Evolutionary conservation across 164 flowering plant genomes (phyloP).

Genomic region (Vitis riparia): DNA sequence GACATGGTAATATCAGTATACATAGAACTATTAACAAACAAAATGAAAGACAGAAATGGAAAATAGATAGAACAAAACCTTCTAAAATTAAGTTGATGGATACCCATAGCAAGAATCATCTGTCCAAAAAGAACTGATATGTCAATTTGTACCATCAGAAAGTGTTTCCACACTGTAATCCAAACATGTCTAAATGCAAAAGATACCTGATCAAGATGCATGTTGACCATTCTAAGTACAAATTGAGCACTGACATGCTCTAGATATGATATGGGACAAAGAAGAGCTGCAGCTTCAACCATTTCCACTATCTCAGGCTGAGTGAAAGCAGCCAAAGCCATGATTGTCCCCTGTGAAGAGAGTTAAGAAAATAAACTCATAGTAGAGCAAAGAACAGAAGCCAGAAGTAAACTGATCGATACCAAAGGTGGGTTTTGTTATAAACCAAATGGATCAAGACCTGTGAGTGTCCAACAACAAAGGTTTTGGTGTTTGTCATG

Average conservation of each 20-base stretch:
- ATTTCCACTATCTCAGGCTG: slow-evolving; percentile 66
- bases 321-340: slow-evolving; percentile 89
- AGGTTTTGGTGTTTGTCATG: slow-evolving; percentile 59
- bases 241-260: slow-evolving; percentile 68
- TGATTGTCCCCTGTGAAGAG: slow-evolving; percentile 78
- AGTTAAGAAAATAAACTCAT: slow-evolving; percentile 8
- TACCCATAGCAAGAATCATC: slow-evolving; percentile 77
- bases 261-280: slow-evolving; percentile 87
- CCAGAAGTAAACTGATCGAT: neutral
- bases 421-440: neutral
- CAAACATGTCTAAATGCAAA: neutral
- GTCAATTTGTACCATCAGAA: slow-evolving; percentile 17
- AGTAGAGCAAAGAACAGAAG: neutral
- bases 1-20: neutral
- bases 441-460: slow-evolving; percentile 29
- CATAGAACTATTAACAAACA: neutral
- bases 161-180: neutral
- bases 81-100: slow-evolving; percentile 86
- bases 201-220: slow-evolving; percentile 85
- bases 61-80: slow-evolving; percentile 45
- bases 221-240: slow-evolving; percentile 64
- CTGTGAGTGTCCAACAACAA: slow-evolving; percentile 94
- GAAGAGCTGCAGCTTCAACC: slow-evolving; percentile 92
- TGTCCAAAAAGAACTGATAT: slow-evolving; percentile 21
- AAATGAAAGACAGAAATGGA: slow-evolving; percentile 1